Evolutionary conservation across 352 stramenopile genomes (phyloP).

Genomic region (Poterioochromonas sp.): DNA sequence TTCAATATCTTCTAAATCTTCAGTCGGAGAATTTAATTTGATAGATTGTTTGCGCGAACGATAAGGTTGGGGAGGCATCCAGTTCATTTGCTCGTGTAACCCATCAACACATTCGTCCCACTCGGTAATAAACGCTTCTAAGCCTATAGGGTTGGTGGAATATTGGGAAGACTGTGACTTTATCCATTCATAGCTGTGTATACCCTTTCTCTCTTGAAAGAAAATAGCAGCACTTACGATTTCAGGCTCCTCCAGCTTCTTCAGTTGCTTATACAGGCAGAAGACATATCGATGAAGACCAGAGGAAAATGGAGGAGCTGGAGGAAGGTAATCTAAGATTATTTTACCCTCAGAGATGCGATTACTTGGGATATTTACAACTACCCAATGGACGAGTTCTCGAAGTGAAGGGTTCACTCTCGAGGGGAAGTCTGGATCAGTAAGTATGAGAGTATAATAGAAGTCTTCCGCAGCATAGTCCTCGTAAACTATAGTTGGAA

Average conservation of each 20-base stretch:
- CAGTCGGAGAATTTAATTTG: neutral
- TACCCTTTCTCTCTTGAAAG: neutral
- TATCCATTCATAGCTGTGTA: neutral
- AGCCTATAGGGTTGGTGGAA: neutral
- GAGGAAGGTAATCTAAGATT: neutral
- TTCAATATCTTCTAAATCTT: neutral
- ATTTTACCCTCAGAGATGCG: neutral
- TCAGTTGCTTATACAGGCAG: conserved; percentile 10
- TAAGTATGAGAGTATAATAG: conserved; percentile 37
- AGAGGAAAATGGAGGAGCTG: neutral
- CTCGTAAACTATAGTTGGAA: neutral
- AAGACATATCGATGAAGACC: conserved; percentile 22
- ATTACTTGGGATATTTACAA: conserved; percentile 31
- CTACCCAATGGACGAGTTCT: conserved; percentile 36
- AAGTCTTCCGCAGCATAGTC: neutral
- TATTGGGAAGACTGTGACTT: neutral
- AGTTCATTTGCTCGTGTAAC: conserved; percentile 2
- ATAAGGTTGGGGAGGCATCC: neutral
- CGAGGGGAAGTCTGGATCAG: conserved; percentile 34
- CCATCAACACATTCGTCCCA: conserved; percentile 23
- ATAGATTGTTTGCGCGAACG: neutral
- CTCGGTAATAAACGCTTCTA: neutral
- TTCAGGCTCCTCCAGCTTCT: neutral
- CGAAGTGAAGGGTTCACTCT: conserved; percentile 23
- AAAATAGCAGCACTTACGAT: neutral